phyloP scores from a whole-genome alignment of 805 yeast genomes.

The Naumovozyma castellii region DNA sequence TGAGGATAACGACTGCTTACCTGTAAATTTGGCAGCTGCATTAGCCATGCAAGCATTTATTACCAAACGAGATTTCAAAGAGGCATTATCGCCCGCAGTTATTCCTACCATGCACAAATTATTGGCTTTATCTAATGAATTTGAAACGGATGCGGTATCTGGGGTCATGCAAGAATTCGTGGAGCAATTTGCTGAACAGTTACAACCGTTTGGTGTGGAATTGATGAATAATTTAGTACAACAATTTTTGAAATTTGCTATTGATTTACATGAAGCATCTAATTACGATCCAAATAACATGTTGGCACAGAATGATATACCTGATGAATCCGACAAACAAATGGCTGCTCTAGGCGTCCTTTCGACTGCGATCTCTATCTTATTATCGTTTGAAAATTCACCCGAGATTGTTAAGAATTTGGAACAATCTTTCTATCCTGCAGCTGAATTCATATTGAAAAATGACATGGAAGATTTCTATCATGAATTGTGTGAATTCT shows the following conservation, averaged over 20 bases:
- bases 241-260: constrained; percentile 63
- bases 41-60: constrained; percentile 76
- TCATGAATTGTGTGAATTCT: constrained; percentile 67
- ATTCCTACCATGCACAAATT: constrained; percentile 76
- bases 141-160: constrained; percentile 80
- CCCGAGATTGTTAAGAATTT: constrained; percentile 51
- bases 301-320: constrained; percentile 28
- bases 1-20: constrained; percentile 42
- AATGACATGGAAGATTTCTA: constrained; percentile 64
- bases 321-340: constrained; percentile 54
- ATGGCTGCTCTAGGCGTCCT: constrained; percentile 76
- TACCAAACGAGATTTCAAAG: constrained; percentile 53
- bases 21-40: constrained; percentile 78
- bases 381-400: constrained; percentile 76
- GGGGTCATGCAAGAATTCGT: constrained; percentile 94
- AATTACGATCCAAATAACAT: constrained; percentile 35
- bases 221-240: constrained; percentile 52
- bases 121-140: constrained; percentile 61
- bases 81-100: constrained; percentile 56
- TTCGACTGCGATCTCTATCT: constrained; percentile 72
- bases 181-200: constrained; percentile 74
- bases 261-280: constrained; percentile 58
- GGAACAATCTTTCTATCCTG: constrained; percentile 61
- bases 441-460: constrained; percentile 55
- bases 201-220: constrained; percentile 84